These are phyloP conservation scores for Solanum paucissectum DNA, from an alignment of 257 asterid species.

Conservation along the genomic window DNA sequence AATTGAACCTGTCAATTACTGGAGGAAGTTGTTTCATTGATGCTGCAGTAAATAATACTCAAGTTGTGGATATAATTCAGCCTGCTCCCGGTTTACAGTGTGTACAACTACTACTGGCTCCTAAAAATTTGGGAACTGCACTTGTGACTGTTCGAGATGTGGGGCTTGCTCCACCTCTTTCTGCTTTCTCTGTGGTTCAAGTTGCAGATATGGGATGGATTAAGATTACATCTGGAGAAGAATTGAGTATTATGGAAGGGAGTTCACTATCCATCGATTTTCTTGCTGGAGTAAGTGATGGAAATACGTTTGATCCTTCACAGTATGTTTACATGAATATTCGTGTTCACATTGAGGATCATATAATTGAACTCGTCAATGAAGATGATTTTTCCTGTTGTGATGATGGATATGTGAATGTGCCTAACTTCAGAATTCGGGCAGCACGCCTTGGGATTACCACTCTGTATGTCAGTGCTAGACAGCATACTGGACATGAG, in stretches of 20 bases:
- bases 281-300: constrained; percentile 57
- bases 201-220: constrained; percentile 93
- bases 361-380: constrained; percentile 45
- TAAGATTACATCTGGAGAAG: constrained; percentile 52
- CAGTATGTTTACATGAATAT: constrained; percentile 66
- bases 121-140: constrained; percentile 64
- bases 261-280: constrained; percentile 36
- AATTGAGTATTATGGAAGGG: constrained; percentile 64
- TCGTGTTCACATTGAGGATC: constrained; percentile 51
- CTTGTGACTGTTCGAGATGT: constrained; percentile 64
- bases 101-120: constrained; percentile 61
- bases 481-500: constrained; percentile 59
- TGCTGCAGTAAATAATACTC: constrained; percentile 52
- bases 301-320: constrained; percentile 53
- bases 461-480: constrained; percentile 56
- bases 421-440: constrained; percentile 45
- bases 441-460: constrained; percentile 63
- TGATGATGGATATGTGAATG: constrained; percentile 24
- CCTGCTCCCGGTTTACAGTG: constrained; percentile 36
- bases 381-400: constrained; percentile 17
- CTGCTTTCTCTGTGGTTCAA: constrained; percentile 59
- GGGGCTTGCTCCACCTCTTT: constrained; percentile 69
- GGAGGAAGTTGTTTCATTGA: constrained; percentile 82
- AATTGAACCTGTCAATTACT: constrained; percentile 57
- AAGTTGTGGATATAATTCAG: constrained; percentile 38